Conservation (phyloP, 306 rosid species). For the Fragaria ananassa region DNA sequence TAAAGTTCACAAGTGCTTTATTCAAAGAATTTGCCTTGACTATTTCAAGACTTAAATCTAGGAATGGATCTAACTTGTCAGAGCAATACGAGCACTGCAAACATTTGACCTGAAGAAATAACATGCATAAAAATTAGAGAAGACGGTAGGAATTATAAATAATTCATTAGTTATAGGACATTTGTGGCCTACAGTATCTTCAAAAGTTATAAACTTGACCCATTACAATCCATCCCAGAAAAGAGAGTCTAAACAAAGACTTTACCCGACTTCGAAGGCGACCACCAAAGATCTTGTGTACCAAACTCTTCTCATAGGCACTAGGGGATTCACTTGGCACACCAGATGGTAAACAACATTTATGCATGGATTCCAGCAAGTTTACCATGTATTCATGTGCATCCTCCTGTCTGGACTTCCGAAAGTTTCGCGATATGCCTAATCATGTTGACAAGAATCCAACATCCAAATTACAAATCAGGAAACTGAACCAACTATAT, state of each 20-base stretch:
- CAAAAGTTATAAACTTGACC: constrained; percentile 1
- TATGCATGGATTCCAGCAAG: constrained; percentile 96
- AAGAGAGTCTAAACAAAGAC: neutral
- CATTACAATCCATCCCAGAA: neutral
- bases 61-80: constrained; percentile 85
- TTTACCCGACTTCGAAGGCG: constrained; percentile 89
- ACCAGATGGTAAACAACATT: constrained; percentile 92
- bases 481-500: neutral
- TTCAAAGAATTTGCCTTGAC: constrained; percentile 77
- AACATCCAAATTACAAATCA: constrained; percentile 21
- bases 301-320: constrained; percentile 96
- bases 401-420: constrained; percentile 90
- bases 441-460: constrained; percentile 49
- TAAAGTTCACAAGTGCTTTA: constrained; percentile 79
- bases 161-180: neutral
- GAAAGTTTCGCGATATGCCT: constrained; percentile 91
- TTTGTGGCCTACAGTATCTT: neutral
- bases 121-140: constrained; percentile 7
- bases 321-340: constrained; percentile 88
- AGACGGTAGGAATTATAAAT: neutral
- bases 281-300: constrained; percentile 94
- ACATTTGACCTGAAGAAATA: constrained; percentile 74
- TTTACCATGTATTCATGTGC: constrained; percentile 99
- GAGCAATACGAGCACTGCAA: constrained; percentile 78
- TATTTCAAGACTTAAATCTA: constrained; percentile 95